phyloP scores from a whole-genome alignment of 441 rosid species.

The Brassica balearica region DNA sequence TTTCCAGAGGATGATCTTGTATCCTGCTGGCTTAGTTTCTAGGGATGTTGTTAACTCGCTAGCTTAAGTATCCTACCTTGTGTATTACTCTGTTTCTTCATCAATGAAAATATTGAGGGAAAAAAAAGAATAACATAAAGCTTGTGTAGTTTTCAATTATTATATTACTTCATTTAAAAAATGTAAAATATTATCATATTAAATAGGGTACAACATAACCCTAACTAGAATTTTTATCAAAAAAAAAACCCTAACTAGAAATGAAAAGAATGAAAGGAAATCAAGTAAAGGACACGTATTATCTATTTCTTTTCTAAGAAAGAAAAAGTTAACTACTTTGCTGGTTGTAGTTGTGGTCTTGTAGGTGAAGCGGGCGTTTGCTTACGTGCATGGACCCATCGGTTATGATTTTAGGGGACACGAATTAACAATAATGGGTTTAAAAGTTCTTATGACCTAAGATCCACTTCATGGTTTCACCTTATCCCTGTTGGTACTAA shows the following conservation, averaged over 20 bases:
- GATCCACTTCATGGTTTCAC: conserved; percentile 11
- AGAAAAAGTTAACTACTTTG: conserved; percentile 2
- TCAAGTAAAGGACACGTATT: conserved; percentile 20
- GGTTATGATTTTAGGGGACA: conserved; percentile 30
- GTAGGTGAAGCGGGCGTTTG: conserved; percentile 22
- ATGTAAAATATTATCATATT: neutral
- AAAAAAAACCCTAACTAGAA: too few relatives aligned
- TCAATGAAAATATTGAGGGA: too few relatives aligned
- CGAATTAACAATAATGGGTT: conserved; percentile 30
- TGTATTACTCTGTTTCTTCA: too few relatives aligned
- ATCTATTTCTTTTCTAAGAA: neutral
- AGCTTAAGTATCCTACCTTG: too few relatives aligned
- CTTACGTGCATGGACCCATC: conserved; percentile 38
- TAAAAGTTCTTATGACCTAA: conserved; percentile 23
- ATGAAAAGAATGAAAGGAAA: neutral
- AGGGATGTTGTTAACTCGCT: too few relatives aligned
- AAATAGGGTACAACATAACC: conserved; percentile 9
- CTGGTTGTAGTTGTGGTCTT: conserved; percentile 15
- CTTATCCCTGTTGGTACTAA: conserved; percentile 21
- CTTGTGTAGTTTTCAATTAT: neutral
- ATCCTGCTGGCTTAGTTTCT: too few relatives aligned
- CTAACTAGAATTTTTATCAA: neutral
- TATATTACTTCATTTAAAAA: neutral
- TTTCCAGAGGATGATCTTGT: too few relatives aligned
- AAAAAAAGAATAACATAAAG: too few relatives aligned